Conservation (phyloP, 2,329 filamentous ascomycete species). For the Talaromyces sp. region DNA sequence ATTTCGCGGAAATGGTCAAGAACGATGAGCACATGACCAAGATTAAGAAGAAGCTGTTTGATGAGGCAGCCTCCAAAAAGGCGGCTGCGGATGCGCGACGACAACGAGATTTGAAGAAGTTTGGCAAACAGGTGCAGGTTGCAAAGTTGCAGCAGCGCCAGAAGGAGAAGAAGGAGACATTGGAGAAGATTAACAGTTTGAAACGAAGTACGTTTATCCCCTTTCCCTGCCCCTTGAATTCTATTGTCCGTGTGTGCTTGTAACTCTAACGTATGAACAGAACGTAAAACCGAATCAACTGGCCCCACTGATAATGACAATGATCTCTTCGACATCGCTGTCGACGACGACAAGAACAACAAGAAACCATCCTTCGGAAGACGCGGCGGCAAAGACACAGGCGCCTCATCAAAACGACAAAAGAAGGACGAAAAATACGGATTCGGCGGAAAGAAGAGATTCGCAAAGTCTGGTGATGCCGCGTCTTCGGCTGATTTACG, state of each 20-base stretch:
- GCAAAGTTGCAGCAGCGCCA: constrained; percentile 91
- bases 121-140: constrained; percentile 96
- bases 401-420: constrained; percentile 62
- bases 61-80: constrained; percentile 89
- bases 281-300: constrained; percentile 65
- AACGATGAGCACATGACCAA: constrained; percentile 97
- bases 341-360: constrained; percentile 60
- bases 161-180: constrained; percentile 83
- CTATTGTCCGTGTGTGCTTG: too few species aligned
- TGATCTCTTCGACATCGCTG: constrained; percentile 85
- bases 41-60: constrained; percentile 87
- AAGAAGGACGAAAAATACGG: constrained; percentile 96
- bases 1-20: constrained; percentile 99
- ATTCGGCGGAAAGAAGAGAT: constrained; percentile 91
- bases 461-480: constrained; percentile 86
- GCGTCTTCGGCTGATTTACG: constrained; percentile 73
- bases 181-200: constrained; percentile 90
- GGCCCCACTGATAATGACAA: constrained; percentile 64
- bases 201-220: constrained; percentile 94
- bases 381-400: constrained; percentile 27
- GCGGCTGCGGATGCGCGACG: constrained; percentile 85
- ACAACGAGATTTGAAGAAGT: constrained; percentile 95
- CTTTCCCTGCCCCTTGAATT: background rate
- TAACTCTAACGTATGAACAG: constrained; percentile 44
- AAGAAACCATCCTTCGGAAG: constrained; percentile 33